phyloP scores from a whole-genome alignment of 768 basidiomycete species.

The Trametes gibbosa region DNA sequence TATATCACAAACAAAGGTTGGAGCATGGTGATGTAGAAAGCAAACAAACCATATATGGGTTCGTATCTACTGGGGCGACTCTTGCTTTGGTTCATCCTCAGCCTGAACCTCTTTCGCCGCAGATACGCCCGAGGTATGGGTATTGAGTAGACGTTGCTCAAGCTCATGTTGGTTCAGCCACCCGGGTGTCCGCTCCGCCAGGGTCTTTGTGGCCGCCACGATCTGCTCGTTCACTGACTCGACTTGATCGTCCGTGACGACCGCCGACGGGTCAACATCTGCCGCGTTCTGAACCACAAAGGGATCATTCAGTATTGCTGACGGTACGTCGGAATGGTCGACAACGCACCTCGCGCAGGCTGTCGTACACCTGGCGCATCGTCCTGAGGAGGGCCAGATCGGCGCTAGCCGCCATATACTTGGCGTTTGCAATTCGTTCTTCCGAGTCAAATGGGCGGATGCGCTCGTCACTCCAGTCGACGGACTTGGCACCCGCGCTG shows the following conservation, averaged over 20 bases:
- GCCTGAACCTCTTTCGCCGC: too few species aligned
- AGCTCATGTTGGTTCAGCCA: constrained; percentile 11
- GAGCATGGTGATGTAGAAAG: too few species aligned
- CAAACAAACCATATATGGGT: too few species aligned
- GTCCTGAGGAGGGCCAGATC: constrained; percentile 5
- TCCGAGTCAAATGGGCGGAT: constrained; percentile 12
- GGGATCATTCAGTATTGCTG: not conserved
- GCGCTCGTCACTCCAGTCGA: constrained; percentile 14
- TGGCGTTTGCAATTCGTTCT: constrained; percentile 4
- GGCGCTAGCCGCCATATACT: not conserved
- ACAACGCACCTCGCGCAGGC: constrained; percentile 3
- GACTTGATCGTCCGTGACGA: not conserved
- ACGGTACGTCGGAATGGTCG: too few species aligned
- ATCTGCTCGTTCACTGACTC: constrained; percentile 9
- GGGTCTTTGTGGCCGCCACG: not conserved
- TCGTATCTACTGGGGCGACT: too few species aligned
- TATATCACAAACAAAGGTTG: too few species aligned
- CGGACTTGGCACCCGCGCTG: not conserved
- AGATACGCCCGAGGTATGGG: not conserved
- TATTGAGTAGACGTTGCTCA: constrained; percentile 4
- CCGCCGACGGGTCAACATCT: not conserved
- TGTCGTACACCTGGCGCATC: constrained; percentile 7
- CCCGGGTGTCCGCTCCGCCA: constrained; percentile 6
- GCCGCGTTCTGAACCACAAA: not conserved
- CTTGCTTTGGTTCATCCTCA: too few species aligned